Evolutionary conservation across 2,329 filamentous ascomycete genomes (phyloP), one percentile per base, ranked within the genome.

Genomic region (Diaporthe australafricana): DNA sequence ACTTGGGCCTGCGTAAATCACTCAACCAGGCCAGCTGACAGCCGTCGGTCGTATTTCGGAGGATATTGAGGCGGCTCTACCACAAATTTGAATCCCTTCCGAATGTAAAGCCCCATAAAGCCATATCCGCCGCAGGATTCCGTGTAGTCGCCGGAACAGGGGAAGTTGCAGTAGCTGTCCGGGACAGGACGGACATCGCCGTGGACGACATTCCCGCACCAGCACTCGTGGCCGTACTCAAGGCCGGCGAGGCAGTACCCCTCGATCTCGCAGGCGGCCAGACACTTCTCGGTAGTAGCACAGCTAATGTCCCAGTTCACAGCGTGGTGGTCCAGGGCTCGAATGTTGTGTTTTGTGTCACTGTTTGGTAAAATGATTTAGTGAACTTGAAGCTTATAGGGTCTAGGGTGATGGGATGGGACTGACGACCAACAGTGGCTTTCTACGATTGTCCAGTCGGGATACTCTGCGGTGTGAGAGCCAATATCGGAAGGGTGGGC

Each of bases 221-320:
- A 73, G 40, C 69, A 73, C 50, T 73, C 62, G 22, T 53, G 63
- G 32, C 69, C 69, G 22, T 69, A 50, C 45, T 73, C 72, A 1
- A 72, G 45, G 17, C 56, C 69, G 2, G 69, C 72, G 38, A 71
- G 56, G 40, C 42, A 52, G 56, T 65, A 73, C 2, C 63, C 69
- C 22, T 72, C 57, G 6, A 32, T 20, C 25, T 65, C 53, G 48
- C 71, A 70, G 32, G 66, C 57, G 32, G 25, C 42, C 2, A 62
- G 57, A 32, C 67, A 70, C 5, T 30, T 50, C 20, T 20, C 22
- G 20, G 68, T 60, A 2, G 66, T 66, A 0, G 71, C 55, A 8
- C 30, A 57, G 57, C 48, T 57, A 20, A 20, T 11, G 20, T 70
- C 50, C 38, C 68, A 66, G 32, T 60, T 63, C 30, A 27, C 30